A percentile compares a stretch with the other conserved stretches of the same genome.
phyloP scores from a whole-genome alignment of 768 basidiomycete species.

The Russula ochroleuca region DNA sequence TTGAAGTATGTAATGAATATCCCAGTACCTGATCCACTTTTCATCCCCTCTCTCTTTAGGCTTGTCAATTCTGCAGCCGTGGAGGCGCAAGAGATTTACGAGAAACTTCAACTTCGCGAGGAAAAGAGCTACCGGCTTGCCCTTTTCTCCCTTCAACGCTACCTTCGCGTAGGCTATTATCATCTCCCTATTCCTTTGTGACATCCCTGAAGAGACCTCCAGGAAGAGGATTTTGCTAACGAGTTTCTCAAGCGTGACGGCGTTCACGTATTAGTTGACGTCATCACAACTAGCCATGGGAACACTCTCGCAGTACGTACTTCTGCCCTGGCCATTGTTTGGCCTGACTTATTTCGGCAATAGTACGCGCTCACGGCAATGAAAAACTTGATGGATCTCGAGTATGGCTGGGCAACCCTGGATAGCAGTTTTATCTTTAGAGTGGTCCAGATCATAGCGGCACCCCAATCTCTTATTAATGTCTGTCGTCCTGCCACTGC shows the following conservation, averaged over 20 bases:
- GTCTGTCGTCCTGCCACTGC: constrained; percentile 89
- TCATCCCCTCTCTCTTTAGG: constrained; percentile 36
- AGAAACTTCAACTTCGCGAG: constrained; percentile 59
- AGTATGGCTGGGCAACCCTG: constrained; percentile 77
- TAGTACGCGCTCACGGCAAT: constrained; percentile 83
- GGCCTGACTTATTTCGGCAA: constrained; percentile 5
- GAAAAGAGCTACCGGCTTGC: constrained; percentile 61
- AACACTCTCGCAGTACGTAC: constrained; percentile 77
- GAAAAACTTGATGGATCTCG: constrained; percentile 85
- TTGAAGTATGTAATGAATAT: constrained; percentile 54
- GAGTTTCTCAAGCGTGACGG: constrained; percentile 76
- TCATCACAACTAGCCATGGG: constrained; percentile 63
- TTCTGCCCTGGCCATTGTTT: neutral
- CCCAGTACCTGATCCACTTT: neutral
- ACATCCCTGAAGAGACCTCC: constrained; percentile 17
- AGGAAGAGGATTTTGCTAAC: constrained; percentile 82
- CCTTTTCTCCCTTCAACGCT: constrained; percentile 74
- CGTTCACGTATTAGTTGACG: constrained; percentile 60
- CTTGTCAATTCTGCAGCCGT: constrained; percentile 75
- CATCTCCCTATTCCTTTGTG: neutral
- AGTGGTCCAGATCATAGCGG: constrained; percentile 74
- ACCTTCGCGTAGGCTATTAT: constrained; percentile 54
- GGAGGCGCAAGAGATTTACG: constrained; percentile 72
- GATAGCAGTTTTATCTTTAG: constrained; percentile 68
- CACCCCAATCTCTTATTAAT: constrained; percentile 74